A percentile compares a stretch with the other conserved stretches of the same genome.
phyloP scores from a whole-genome alignment of 2,329 filamentous ascomycete species.

The Aspergillus hortae region DNA sequence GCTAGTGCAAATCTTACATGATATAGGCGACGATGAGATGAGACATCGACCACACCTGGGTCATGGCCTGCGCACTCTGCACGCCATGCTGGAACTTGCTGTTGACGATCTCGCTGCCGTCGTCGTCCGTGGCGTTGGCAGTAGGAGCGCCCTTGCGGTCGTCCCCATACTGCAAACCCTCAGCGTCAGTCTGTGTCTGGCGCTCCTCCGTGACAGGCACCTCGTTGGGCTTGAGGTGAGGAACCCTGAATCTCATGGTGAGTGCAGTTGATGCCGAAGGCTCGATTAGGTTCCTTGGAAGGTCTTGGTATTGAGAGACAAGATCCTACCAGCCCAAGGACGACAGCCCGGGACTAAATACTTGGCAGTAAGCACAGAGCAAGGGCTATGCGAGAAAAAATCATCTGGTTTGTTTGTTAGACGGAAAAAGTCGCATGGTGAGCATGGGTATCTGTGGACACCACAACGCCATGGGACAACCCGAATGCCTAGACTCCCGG shows the following conservation, averaged over 20 bases:
- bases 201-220: conserved; percentile 2
- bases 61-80: conserved; percentile 15
- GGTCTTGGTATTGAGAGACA: not conserved
- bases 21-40: conserved; percentile 8
- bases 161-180: not conserved
- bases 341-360: not conserved
- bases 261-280: not conserved
- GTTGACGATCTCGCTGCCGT: conserved; percentile 10
- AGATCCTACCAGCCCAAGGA: not conserved
- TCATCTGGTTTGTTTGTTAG: not conserved
- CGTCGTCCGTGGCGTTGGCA: not conserved
- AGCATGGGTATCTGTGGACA: too few relatives aligned
- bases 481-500: too few relatives aligned
- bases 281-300: not conserved
- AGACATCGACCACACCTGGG: conserved; percentile 12
- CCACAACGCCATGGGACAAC: too few relatives aligned
- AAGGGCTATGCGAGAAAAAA: not conserved
- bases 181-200: not conserved
- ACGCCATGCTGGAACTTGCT: conserved; percentile 13
- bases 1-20: not conserved
- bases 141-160: not conserved
- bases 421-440: too few relatives aligned
- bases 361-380: not conserved
- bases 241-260: not conserved
- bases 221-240: conserved; percentile 4